Base-by-base conservation (phyloP, 2,329 filamentous ascomycete genomes). In the Ophiocordyceps sinensis region DNA sequence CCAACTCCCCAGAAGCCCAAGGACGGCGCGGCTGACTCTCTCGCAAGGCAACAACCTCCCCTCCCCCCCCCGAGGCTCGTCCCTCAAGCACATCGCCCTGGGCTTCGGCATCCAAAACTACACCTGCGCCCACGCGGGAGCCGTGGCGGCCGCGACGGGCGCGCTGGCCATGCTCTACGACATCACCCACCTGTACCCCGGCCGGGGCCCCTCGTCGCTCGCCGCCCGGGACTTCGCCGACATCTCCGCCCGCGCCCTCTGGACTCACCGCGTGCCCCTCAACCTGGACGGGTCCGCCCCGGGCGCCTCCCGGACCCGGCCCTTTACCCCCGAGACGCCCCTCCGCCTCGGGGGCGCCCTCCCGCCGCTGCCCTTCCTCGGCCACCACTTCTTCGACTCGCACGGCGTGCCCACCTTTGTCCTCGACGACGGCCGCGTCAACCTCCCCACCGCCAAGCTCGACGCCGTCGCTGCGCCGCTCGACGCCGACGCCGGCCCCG, bases 41-140 rank as follows among this genome's bases (percentile, higher is more conserved):
- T 2, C 39, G n/a, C n/a, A n/a, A 68, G 64, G 55, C 31, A 52
- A 50, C 21, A 62, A 74, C 40, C 68, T 77, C 26, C 55, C 64
- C n/a, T 44, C 56, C 4, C 65, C 65, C 1, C 47, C 66, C 3
- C 45, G 58, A 10, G 53, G 53, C 45, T 50, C 63, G 36, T 54
- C 55, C 5, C 60, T 77, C 31, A 68, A 72, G 54, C 61, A 69
- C 61, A 71, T 82, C 46, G 68, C 67, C 42, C 60, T 82, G 35
- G 78, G 77, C 49, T 70, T 78, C 49, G 78, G 78, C 43, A 71
- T 78, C 51, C 78, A 82, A 53, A 82, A 82, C 68, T 82, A 82
- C 65, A 78, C 73, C 31, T 82, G 78, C 59, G 47, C 49, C n/a
- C 44, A 52, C 3, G 54, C 56, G 2, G 56, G 54, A 14, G 55